Percentiles rank a stretch among this genome's conserved stretches.
Evolutionary conservation across 129 eudicot species (phyloP).

Genomic region (sunflower (Helianthus annuus)): HanXRQr2.0-SUNRISE NC_035443.2:20097681-20098180

Average conservation of each 20-base stretch:
- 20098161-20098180: conserved; percentile 19
- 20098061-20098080: background rate
- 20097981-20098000: background rate
- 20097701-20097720: conserved; percentile 87
- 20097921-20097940: background rate
- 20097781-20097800: conserved; percentile 67
- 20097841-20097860: background rate
- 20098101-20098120: background rate
- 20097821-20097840: background rate
- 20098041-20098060: background rate
- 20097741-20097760: conserved; percentile 73
- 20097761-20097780: conserved; percentile 76
- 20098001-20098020: background rate
- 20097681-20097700: conserved; percentile 43
- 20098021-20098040: background rate
- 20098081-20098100: background rate
- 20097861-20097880: background rate
- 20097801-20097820: conserved; percentile 35
- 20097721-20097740: conserved; percentile 64
- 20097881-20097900: background rate
- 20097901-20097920: background rate
- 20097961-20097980: background rate
- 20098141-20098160: background rate
- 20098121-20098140: background rate
- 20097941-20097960: background rate